Evolutionary conservation across 169 alveolate species (phyloP), one percentile per base, ranked within the genome.

Genomic region (Plasmodium fragile): DNA sequence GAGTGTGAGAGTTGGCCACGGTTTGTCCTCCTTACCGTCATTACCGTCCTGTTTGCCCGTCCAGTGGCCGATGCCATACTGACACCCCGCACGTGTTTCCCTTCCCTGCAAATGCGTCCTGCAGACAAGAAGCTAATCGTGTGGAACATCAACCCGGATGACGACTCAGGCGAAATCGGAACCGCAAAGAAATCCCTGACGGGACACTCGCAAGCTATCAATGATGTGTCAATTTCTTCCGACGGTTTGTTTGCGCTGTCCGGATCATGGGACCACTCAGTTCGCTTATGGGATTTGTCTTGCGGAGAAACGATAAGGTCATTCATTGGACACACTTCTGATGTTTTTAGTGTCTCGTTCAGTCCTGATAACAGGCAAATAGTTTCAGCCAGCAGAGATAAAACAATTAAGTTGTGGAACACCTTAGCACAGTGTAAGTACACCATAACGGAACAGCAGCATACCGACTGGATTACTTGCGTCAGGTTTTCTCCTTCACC

Each of bases 281-380:
- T 98, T 91, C 96, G 99, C 36, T 96, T 98, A 70, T 98, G 99
- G 98, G 99, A 98, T 95, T 93, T 98, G 93, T 97, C 97, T 79
- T 96, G 96, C 81, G 99, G 99, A 28, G 96, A 96, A 78, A 96
- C 99, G 43, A 98, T 98, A 52, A 97, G 99, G 87, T 97, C 98
- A 72, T 98, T 98, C 96, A 96, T 95, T 93, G 99, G 99, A 59
- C 99, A 98, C 96, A 97, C 98, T 36, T 96, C 97, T 92, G 99
- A 98, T 94, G 99, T 98, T 87, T 96, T 97, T 97, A 97, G 99
- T 83, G 99, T 98, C 81, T 99, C 99, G 16, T 98, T 99, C 97
- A 98, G 99, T 91, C 99, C 99, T 16, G 99, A 99, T 95, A 99
- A 99, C 97, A 97, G 99, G 83, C 99, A 99, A 96, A 99, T 99